A percentile compares a stretch with the other conserved stretches of the same genome.
Conservation (phyloP, 2,329 filamentous ascomycete genomes). For the Celoporthe dispersa region DNA sequence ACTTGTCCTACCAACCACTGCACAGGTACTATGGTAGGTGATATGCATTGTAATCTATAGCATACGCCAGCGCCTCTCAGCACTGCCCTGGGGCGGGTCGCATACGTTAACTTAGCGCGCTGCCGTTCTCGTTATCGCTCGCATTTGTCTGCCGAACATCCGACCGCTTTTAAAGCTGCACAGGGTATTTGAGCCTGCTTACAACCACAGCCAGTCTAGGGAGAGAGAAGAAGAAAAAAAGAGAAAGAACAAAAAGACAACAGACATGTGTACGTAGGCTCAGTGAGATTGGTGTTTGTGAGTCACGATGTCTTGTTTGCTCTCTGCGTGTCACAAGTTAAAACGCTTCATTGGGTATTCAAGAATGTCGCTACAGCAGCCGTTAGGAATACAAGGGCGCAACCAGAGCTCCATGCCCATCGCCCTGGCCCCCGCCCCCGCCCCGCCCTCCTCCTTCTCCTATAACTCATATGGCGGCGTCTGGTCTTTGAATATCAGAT, state of each 20-base stretch:
- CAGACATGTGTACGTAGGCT: not conserved
- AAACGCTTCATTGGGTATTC: not conserved
- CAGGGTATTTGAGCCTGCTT: not conserved
- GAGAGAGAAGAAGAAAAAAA: too few species aligned
- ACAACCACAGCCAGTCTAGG: not conserved
- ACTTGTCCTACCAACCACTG: not conserved
- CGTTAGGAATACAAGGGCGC: not conserved
- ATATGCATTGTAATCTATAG: not conserved
- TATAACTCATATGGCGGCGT: slow-evolving; percentile 35
- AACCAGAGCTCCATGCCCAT: not conserved
- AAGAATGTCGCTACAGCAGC: not conserved
- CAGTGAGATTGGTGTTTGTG: not conserved
- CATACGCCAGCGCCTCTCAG: not conserved
- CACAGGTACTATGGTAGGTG: too few species aligned
- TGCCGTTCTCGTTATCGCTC: slow-evolving; percentile 20
- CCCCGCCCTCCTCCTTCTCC: not conserved
- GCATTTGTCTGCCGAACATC: not conserved
- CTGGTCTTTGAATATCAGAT: slow-evolving; percentile 65
- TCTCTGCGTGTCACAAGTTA: not conserved
- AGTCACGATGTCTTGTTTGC: not conserved
- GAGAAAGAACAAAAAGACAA: not conserved
- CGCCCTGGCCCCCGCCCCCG: not conserved
- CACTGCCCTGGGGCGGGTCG: not conserved
- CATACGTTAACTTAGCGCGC: not conserved
- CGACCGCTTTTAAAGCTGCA: not conserved